These are phyloP conservation scores for Geosmithia putterillii DNA, from an alignment of 2,329 filamentous ascomycete species.

Conservation along the genomic window DNA sequence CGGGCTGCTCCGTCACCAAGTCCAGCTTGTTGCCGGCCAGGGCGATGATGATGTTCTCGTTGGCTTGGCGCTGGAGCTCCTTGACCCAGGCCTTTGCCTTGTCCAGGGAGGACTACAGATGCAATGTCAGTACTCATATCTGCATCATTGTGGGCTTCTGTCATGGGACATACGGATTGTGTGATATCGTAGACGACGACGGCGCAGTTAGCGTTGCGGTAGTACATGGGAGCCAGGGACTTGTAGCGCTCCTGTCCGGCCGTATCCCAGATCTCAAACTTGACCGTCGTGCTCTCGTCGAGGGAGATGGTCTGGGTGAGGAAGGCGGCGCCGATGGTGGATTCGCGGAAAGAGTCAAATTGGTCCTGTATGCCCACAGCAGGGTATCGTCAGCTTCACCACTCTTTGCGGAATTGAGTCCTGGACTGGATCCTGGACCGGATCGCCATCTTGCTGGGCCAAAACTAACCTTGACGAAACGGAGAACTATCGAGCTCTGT, in stretches of 20 bases:
- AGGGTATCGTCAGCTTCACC: not conserved
- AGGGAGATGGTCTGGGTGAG: slow-evolving; percentile 97
- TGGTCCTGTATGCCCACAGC: slow-evolving; percentile 73
- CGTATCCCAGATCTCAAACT: slow-evolving; percentile 99
- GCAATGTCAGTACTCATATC: not conserved
- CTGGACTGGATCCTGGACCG: not conserved
- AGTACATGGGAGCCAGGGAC: slow-evolving; percentile 98
- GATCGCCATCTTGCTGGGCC: not conserved
- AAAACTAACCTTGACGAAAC: slow-evolving; percentile 81
- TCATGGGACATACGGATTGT: slow-evolving; percentile 63
- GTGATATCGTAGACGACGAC: slow-evolving; percentile 99
- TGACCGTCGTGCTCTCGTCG: slow-evolving; percentile 95
- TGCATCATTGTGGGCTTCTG: not conserved
- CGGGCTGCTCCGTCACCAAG: slow-evolving; percentile 84
- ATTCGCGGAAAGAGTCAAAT: slow-evolving; percentile 96
- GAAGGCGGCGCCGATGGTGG: slow-evolving; percentile 96
- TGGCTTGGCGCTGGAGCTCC: slow-evolving; percentile 94
- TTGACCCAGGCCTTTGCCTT: slow-evolving; percentile 99
- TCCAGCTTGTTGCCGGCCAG: slow-evolving; percentile 97
- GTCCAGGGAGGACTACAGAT: slow-evolving; percentile 72
- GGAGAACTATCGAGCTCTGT: slow-evolving; percentile 90
- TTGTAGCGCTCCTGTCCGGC: slow-evolving; percentile 98
- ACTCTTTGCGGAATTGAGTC: not conserved
- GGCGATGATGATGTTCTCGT: slow-evolving; percentile 99
- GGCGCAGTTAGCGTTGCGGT: slow-evolving; percentile 97